Conservation (phyloP, 129 eudicot species). For the Solidago caesia region DNA sequence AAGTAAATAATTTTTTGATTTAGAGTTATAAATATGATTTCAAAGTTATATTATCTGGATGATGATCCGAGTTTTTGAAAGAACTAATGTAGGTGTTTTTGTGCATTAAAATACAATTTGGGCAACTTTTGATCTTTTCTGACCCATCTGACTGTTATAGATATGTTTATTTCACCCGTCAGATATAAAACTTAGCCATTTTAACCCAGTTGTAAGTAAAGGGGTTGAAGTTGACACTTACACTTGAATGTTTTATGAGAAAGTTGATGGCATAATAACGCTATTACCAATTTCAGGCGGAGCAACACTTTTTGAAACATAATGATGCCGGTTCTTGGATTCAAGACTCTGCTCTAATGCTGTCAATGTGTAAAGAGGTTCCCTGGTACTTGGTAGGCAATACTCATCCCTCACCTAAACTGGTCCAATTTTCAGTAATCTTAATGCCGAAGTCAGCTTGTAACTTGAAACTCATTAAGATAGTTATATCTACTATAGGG, state of each 20-base stretch:
- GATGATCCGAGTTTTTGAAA: not conserved
- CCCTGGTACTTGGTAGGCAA: constrained; percentile 90
- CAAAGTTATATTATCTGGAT: not conserved
- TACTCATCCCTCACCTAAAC: not conserved
- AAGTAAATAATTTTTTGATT: not conserved
- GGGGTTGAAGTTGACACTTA: not conserved
- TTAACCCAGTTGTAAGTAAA: not conserved
- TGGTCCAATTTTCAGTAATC: not conserved
- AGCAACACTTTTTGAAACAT: constrained; percentile 94
- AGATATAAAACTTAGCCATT: not conserved
- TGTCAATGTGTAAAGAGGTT: constrained; percentile 87
- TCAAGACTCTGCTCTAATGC: constrained; percentile 94
- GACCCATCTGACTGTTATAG: not conserved
- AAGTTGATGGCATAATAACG: constrained; percentile 7
- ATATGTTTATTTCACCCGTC: not conserved
- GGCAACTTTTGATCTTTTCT: not conserved
- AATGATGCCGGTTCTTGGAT: constrained; percentile 99
- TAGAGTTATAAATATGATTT: not conserved
- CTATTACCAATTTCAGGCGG: constrained; percentile 52
- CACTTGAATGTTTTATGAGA: not conserved
- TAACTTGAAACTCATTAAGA: not conserved
- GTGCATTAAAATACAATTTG: not conserved
- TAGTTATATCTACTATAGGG: not conserved
- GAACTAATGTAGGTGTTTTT: not conserved
- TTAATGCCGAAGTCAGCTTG: not conserved